A percentile compares a stretch with the other conserved stretches of the same genome.
phyloP scores from a whole-genome alignment of 345 rosid genomes.

The Nasturtium officinale region DNA sequence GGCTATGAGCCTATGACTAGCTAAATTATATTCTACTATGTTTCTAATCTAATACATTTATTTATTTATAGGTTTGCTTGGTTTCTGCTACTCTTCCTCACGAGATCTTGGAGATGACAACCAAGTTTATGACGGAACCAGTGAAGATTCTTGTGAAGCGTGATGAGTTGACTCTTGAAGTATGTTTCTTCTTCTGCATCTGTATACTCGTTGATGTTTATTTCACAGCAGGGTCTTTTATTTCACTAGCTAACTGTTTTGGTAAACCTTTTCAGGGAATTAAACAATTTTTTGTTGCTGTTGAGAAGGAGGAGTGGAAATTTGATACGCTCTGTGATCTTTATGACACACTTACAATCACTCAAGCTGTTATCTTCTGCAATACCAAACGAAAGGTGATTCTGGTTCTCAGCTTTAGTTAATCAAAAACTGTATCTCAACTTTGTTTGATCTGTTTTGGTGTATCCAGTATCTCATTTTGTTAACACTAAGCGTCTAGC shows the following conservation, averaged over 20 bases:
- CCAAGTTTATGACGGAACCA: constrained; percentile 96
- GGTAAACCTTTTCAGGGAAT: constrained; percentile 62
- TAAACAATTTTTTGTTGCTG: constrained; percentile 92
- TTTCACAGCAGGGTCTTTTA: not conserved
- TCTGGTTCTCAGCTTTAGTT: constrained; percentile 1
- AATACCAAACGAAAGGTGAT: constrained; percentile 92
- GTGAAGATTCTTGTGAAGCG: constrained; percentile 95
- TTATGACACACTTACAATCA: constrained; percentile 91
- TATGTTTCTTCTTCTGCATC: constrained; percentile 36
- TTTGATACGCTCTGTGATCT: constrained; percentile 96
- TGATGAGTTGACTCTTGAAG: constrained; percentile 98
- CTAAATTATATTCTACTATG: not conserved
- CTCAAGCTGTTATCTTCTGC: constrained; percentile 98
- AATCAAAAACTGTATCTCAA: not conserved
- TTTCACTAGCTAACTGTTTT: constrained; percentile 10
- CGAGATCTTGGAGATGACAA: constrained; percentile 92
- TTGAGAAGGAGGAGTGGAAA: constrained; percentile 98
- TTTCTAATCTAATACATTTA: not conserved
- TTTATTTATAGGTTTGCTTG: constrained; percentile 65
- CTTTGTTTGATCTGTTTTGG: constrained; percentile 29
- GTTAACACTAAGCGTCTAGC: not conserved
- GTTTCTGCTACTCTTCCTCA: constrained; percentile 97
- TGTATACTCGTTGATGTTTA: not conserved
- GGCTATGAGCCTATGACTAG: not conserved
- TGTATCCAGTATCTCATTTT: constrained; percentile 36